These are phyloP conservation scores for Adansonia madagascariensis DNA, from an alignment of 441 rosid genomes.

Conservation along the genomic window DNA sequence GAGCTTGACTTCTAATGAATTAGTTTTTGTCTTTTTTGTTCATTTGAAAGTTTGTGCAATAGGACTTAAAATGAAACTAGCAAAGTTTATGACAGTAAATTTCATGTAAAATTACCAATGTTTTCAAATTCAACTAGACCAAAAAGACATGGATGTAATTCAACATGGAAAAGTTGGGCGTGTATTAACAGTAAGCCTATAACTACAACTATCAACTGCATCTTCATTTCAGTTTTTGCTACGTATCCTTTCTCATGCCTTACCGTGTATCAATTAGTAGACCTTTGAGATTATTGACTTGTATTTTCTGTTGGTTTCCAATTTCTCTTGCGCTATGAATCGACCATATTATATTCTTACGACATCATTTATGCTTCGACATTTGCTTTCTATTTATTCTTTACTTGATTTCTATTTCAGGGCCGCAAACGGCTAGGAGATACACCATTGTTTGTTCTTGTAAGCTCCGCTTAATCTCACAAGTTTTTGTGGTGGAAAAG, in stretches of 20 bases:
- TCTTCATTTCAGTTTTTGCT: neutral
- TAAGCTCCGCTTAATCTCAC: constrained; percentile 45
- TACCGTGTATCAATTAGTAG: neutral
- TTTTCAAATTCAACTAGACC: neutral
- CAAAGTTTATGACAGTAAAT: neutral
- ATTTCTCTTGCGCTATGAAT: neutral
- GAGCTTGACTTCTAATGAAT: too few species aligned
- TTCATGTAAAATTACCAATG: neutral
- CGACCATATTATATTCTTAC: neutral
- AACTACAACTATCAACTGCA: neutral
- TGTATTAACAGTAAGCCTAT: neutral
- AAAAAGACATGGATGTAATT: neutral
- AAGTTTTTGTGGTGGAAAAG: constrained; percentile 11
- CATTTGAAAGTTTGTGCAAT: neutral
- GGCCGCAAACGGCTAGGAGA: constrained; percentile 81
- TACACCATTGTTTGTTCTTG: constrained; percentile 72
- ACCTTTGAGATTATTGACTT: neutral
- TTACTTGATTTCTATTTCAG: constrained; percentile 36
- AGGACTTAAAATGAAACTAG: neutral
- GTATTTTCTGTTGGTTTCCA: neutral
- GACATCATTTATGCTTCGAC: neutral
- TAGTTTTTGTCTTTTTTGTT: neutral
- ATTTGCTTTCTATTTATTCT: neutral
- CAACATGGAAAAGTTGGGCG: neutral
- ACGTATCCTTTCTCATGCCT: neutral